phyloP scores from a whole-genome alignment of 441 rosid species.

The Gossypium lobatum region DNA sequence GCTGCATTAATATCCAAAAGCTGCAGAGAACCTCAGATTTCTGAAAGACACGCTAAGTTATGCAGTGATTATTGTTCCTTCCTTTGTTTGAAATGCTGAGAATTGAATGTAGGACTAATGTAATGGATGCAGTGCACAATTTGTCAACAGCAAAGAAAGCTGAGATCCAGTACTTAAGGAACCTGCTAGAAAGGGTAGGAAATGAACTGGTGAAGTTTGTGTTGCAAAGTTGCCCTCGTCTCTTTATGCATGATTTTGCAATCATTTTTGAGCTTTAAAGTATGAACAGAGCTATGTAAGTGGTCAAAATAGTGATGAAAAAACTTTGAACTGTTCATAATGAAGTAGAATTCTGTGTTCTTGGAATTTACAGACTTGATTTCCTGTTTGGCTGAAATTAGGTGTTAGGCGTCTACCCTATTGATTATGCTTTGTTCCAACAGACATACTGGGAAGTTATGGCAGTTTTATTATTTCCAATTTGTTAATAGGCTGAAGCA shows the following conservation, averaged over 20 bases:
- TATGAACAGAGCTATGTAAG: not conserved
- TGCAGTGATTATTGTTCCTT: not conserved
- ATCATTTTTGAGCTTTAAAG: not conserved
- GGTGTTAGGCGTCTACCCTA: not conserved
- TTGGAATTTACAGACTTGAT: not conserved
- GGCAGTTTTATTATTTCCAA: conserved; percentile 3
- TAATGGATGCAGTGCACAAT: conserved; percentile 44
- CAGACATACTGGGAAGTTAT: not conserved
- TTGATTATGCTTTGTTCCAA: not conserved
- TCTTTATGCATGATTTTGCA: not conserved
- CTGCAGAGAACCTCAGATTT: not conserved
- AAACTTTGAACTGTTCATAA: not conserved
- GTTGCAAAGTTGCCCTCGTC: not conserved
- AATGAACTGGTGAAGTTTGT: not conserved
- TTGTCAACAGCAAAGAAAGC: conserved; percentile 45
- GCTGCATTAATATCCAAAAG: not conserved
- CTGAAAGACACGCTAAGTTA: not conserved
- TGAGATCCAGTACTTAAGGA: conserved; percentile 48
- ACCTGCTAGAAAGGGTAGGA: conserved; percentile 50
- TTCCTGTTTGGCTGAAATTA: not conserved
- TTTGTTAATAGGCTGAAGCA: conserved; percentile 46
- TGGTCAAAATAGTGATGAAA: not conserved
- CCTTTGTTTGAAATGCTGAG: conserved; percentile 1
- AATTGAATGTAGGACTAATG: conserved; percentile 48
- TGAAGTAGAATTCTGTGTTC: not conserved